Evolutionary conservation across 169 alveolate species (phyloP), one percentile per base, ranked within the genome.

Genomic region (Babesia microti): DNA sequence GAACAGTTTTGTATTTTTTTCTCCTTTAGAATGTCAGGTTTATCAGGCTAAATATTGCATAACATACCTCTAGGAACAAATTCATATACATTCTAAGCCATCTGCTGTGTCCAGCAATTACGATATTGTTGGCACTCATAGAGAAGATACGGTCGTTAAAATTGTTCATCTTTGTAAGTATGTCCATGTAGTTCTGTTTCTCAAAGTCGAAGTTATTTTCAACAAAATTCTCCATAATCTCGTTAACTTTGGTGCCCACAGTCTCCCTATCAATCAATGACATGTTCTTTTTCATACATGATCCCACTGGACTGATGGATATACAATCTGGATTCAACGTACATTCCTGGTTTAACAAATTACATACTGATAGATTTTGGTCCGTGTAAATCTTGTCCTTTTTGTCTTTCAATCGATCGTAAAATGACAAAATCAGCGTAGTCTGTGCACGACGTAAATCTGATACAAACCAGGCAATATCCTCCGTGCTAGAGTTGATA

Each of bases 371-470:
- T 0, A 65, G 42, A 32, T 65, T 70, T 18, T 55, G 50, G 18
- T 44, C 37, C 19, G 55, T 45, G 24, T 28, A 26, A 3, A 65
- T 36, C 23, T 7, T 22, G 17, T 65, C 76, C 6, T 36, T 41
- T 14, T 22, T 65, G 32, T 27, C 42, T 40, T 19, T 43, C n/a
- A 65, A 39, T 14, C 76, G 61, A 36, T 51, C 43, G 6, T 56
- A 61, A 18, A 65, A 49, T n/a, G 59, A 37, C 22, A 65, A 46
- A 40, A 56, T 12, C 22, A 54, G 17, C 1, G 76, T 65, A 35
- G 68, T 41, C 41, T 65, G 76, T 0, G 76, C 67, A 9, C 76
- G 68, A 41, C 76, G 50, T 44, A 65, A 36, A 29, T 49, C 43
- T n/a, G 76, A 65, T 6, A 70, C 32, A 21, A 54, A 43, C 2